Evolutionary conservation across 2,329 filamentous ascomycete species (phyloP).

Genomic region (Xylaria sp.): DNA sequence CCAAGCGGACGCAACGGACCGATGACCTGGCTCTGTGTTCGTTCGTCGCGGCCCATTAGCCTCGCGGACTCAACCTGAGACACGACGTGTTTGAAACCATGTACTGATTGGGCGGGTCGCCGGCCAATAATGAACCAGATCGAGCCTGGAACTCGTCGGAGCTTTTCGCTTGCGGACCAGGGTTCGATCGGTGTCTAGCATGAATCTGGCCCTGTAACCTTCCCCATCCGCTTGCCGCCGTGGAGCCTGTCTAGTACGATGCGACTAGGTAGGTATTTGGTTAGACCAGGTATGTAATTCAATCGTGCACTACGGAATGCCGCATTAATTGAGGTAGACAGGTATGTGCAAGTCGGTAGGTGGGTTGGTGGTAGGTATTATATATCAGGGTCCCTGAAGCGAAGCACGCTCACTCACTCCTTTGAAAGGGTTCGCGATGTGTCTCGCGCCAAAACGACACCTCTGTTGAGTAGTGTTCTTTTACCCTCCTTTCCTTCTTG

Average conservation of each 20-base stretch:
- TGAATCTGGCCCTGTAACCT: no score
- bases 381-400: background rate
- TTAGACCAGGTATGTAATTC: no score
- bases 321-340: no score
- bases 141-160: background rate
- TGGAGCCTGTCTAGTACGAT: no score
- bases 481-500: background rate
- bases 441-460: conserved; percentile 2
- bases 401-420: background rate
- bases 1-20: background rate
- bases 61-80: conserved; percentile 24
- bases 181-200: background rate
- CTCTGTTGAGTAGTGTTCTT: background rate
- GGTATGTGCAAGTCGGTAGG: no score
- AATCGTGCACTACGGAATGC: no score
- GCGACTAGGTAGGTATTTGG: no score
- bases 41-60: background rate
- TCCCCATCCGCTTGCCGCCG: conserved; percentile 2
- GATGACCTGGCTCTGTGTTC: conserved; percentile 6
- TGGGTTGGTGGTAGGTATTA: background rate
- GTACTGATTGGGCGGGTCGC: conserved; percentile 21
- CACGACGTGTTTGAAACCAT: conserved; percentile 26
- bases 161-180: conserved; percentile 14
- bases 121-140: conserved; percentile 16
- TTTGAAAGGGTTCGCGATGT: conserved; percentile 1